Conservation (phyloP, 768 basidiomycete genomes). For the Tephrocybe rancida region DNA sequence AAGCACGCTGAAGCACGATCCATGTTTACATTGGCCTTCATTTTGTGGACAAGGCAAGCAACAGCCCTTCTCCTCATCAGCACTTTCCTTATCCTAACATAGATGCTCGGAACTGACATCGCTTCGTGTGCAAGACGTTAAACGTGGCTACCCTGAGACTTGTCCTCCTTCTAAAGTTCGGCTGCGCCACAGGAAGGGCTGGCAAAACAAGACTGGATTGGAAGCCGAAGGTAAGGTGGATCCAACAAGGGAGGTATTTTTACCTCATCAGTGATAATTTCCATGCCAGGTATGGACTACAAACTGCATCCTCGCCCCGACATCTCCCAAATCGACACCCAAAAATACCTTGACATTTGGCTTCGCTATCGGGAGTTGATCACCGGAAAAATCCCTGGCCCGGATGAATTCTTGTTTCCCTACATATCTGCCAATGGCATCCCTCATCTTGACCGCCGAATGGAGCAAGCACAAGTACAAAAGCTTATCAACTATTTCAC, state of each 20-base stretch:
- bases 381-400: conserved; percentile 18
- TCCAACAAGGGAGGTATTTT: too few relatives aligned
- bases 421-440: conserved; percentile 24
- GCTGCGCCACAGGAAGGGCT: not conserved
- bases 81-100: too few relatives aligned
- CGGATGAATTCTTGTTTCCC: conserved; percentile 35
- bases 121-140: not conserved
- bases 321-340: conserved; percentile 18
- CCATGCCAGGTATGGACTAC: not conserved
- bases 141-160: not conserved
- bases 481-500: conserved; percentile 27
- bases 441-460: not conserved
- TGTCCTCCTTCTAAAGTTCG: not conserved
- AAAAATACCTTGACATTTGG: conserved; percentile 18
- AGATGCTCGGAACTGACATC: conserved; percentile 9
- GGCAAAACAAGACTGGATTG: not conserved
- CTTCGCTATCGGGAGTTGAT: conserved; percentile 18
- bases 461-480: conserved; percentile 18
- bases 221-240: too few relatives aligned
- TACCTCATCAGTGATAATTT: not conserved
- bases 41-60: conserved; percentile 19
- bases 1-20: conserved; percentile 18
- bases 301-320: not conserved
- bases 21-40: conserved; percentile 13
- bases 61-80: not conserved